A percentile compares a stretch with the other conserved stretches of the same genome.
Conservation (phyloP, 2,329 filamentous ascomycete genomes). For the Herpotrichia juniperi region DNA sequence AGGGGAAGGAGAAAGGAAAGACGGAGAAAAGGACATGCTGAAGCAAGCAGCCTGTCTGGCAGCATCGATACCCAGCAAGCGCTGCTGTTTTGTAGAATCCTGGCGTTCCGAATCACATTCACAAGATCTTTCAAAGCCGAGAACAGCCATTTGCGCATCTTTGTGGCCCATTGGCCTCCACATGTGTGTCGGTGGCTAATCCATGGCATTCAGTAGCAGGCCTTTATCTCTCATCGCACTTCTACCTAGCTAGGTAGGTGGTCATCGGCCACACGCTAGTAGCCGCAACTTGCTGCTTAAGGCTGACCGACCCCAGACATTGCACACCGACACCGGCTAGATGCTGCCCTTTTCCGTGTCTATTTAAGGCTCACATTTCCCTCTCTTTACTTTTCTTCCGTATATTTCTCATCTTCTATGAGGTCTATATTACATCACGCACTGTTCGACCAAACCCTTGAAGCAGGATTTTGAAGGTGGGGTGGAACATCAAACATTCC, state of each 20-base stretch:
- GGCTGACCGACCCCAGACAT: neutral
- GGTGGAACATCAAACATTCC: neutral
- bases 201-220: conserved; percentile 13
- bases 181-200: conserved; percentile 14
- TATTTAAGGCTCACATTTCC: neutral
- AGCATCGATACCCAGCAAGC: conserved; percentile 22
- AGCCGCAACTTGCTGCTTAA: neutral
- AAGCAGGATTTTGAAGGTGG: neutral
- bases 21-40: neutral
- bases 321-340: neutral
- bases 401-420: neutral
- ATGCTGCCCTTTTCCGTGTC: neutral
- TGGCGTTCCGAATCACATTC: conserved; percentile 7
- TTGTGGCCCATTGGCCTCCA: conserved; percentile 1
- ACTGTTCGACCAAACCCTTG: too few relatives aligned
- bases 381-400: neutral
- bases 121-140: conserved; percentile 3
- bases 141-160: conserved; percentile 3
- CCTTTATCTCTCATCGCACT: conserved; percentile 15
- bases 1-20: too few relatives aligned
- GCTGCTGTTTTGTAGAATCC: conserved; percentile 2
- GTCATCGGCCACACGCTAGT: conserved; percentile 20
- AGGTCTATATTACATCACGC: neutral
- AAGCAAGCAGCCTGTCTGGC: neutral
- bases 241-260: conserved; percentile 10